phyloP scores from a whole-genome alignment of 1,284 basidiomycete species.

The Malassezia psittaci region DNA sequence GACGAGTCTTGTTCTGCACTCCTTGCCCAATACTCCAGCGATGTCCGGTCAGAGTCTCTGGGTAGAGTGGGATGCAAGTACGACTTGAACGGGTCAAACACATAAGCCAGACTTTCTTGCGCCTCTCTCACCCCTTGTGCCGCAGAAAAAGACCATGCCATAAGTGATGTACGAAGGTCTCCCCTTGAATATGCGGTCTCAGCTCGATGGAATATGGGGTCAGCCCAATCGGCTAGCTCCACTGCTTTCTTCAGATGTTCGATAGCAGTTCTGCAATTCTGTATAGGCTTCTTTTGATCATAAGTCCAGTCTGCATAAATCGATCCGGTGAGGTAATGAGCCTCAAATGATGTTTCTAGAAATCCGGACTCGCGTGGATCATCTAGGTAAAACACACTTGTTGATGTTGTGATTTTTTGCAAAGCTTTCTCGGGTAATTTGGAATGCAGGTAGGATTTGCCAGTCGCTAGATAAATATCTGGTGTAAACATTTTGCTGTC shows the following conservation, averaged over 20 bases:
- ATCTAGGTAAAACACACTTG: neutral
- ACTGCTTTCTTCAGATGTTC: conserved; percentile 54
- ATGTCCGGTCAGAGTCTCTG: conserved; percentile 57
- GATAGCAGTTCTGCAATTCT: neutral
- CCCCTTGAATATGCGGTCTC: conserved; percentile 40
- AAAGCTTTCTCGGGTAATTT: neutral
- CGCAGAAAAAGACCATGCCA: conserved; percentile 69
- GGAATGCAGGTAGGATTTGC: neutral
- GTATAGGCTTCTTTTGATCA: neutral
- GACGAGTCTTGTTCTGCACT: conserved; percentile 86
- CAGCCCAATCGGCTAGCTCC: conserved; percentile 40
- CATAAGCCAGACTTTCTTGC: conserved; percentile 88
- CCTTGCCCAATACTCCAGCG: conserved; percentile 83
- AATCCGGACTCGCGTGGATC: neutral
- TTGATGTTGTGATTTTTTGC: neutral
- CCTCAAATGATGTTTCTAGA: neutral
- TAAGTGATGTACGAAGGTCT: conserved; percentile 27
- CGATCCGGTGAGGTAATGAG: neutral
- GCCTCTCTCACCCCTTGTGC: conserved; percentile 80
- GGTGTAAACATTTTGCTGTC: neutral
- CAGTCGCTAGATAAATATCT: neutral
- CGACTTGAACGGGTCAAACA: conserved; percentile 61
- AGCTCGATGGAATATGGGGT: conserved; percentile 36
- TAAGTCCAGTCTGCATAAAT: neutral
- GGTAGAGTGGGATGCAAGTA: conserved; percentile 12